Conservation (phyloP, 495 filamentous ascomycete species). For the Trichoderma gamsii region DNA sequence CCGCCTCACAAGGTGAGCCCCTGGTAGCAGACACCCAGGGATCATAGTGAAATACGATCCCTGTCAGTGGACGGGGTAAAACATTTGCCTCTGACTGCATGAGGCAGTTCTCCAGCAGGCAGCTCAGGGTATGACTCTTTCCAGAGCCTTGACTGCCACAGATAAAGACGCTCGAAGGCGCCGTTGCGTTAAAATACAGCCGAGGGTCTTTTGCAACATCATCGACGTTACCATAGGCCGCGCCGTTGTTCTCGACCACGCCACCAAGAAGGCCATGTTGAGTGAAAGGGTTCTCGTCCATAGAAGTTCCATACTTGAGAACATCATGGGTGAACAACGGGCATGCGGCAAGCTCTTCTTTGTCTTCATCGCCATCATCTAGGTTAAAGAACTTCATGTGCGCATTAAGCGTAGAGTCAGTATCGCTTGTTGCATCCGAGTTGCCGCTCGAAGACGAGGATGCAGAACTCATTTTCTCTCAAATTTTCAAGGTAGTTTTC, state of each 20-base stretch:
- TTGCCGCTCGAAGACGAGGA: background rate
- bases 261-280: slow-evolving; percentile 41
- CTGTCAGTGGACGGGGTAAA: slow-evolving; percentile 50
- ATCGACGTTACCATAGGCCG: slow-evolving; percentile 10
- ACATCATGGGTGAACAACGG: slow-evolving; percentile 37
- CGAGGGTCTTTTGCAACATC: slow-evolving; percentile 38
- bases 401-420: background rate
- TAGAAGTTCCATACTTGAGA: slow-evolving; percentile 22
- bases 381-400: background rate
- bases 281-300: slow-evolving; percentile 22
- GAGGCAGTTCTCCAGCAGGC: slow-evolving; percentile 62
- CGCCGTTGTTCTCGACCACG: slow-evolving; percentile 18
- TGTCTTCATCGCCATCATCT: slow-evolving; percentile 14
- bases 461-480: background rate
- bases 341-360: slow-evolving; percentile 30
- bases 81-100: slow-evolving; percentile 32
- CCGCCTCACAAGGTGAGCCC: slow-evolving; percentile 60
- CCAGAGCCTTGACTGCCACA: slow-evolving; percentile 73
- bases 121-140: slow-evolving; percentile 68
- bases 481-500: too few species aligned
- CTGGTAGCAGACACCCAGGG: slow-evolving; percentile 49
- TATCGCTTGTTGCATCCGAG: background rate
- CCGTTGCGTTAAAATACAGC: slow-evolving; percentile 59
- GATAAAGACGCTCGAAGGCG: slow-evolving; percentile 66
- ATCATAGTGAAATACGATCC: slow-evolving; percentile 65